Evolutionary conservation across 257 asterid genomes (phyloP).

Genomic region (Lycium ferocissimum): DNA sequence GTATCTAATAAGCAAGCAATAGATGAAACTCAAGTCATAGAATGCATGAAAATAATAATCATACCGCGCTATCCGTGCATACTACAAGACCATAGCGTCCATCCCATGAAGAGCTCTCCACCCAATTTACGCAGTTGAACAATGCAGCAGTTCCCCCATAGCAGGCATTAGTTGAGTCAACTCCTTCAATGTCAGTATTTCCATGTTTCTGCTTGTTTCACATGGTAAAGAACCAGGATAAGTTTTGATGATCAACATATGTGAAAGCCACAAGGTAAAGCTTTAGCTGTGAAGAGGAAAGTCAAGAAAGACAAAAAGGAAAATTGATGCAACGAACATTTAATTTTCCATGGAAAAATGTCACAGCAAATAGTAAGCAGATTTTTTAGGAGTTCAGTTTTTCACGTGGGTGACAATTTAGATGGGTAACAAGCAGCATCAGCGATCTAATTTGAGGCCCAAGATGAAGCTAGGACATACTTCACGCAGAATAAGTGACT

Average conservation of each 20-base stretch:
- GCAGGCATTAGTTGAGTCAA: constrained; percentile 97
- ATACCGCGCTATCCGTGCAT: constrained; percentile 99
- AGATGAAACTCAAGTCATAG: constrained; percentile 13
- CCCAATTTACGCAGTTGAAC: constrained; percentile 96
- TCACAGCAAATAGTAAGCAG: not conserved
- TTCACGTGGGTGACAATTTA: not conserved
- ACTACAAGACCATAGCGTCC: constrained; percentile 99
- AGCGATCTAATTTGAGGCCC: not conserved
- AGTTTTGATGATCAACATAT: constrained; percentile 2
- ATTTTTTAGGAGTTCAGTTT: constrained; percentile 5
- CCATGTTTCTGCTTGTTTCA: constrained; percentile 71
- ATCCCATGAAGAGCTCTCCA: constrained; percentile 97
- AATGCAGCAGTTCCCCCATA: constrained; percentile 99
- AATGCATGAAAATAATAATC: constrained; percentile 35
- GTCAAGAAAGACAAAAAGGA: not conserved
- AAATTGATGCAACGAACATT: not conserved
- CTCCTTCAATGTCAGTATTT: constrained; percentile 97
- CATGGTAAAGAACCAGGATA: constrained; percentile 32
- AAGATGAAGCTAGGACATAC: constrained; percentile 1
- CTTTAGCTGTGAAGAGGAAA: not conserved
- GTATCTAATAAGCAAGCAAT: not conserved
- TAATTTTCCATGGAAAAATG: constrained; percentile 8
- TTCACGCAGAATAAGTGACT: not conserved
- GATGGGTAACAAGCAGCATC: not conserved
- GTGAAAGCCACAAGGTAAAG: not conserved